These are phyloP conservation scores for Colletotrichum chlorophyti DNA, from an alignment of 2,329 filamentous ascomycete genomes.

Conservation along the genomic window DNA sequence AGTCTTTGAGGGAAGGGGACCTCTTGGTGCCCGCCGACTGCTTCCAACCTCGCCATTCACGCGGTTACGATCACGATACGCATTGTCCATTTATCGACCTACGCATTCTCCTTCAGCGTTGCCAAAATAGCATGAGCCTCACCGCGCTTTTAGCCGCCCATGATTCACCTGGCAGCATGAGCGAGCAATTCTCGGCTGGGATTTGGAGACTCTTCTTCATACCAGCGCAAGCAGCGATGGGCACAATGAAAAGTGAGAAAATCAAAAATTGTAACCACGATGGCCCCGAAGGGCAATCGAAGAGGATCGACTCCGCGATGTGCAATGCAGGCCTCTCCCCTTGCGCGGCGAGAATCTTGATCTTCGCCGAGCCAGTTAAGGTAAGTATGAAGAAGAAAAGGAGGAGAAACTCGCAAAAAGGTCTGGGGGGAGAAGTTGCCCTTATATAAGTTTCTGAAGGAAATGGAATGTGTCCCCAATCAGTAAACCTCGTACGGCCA, in stretches of 20 bases:
- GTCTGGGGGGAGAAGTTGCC: conserved; percentile 14
- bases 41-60: too few species aligned
- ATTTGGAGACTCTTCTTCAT: conserved; percentile 24
- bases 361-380: conserved; percentile 50
- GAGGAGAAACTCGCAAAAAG: conserved; percentile 28
- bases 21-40: too few species aligned
- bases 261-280: conserved; percentile 33
- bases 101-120: too few species aligned
- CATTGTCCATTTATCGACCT: too few species aligned
- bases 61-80: too few species aligned
- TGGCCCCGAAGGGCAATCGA: conserved; percentile 33
- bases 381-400: conserved; percentile 55
- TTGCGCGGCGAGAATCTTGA: conserved; percentile 52
- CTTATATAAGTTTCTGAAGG: conserved; percentile 39
- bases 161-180: too few species aligned
- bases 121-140: too few species aligned
- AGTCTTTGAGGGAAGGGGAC: too few species aligned
- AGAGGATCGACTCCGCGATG: conserved; percentile 39
- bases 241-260: conserved; percentile 33
- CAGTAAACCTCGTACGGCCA: conserved; percentile 18
- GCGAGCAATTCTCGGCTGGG: too few species aligned
- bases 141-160: too few species aligned
- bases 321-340: conserved; percentile 59
- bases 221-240: conserved; percentile 27
- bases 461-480: not conserved